These are phyloP conservation scores for Curvularia eragrostidis DNA, from an alignment of 2,329 filamentous ascomycete species.

Conservation along the genomic window DNA sequence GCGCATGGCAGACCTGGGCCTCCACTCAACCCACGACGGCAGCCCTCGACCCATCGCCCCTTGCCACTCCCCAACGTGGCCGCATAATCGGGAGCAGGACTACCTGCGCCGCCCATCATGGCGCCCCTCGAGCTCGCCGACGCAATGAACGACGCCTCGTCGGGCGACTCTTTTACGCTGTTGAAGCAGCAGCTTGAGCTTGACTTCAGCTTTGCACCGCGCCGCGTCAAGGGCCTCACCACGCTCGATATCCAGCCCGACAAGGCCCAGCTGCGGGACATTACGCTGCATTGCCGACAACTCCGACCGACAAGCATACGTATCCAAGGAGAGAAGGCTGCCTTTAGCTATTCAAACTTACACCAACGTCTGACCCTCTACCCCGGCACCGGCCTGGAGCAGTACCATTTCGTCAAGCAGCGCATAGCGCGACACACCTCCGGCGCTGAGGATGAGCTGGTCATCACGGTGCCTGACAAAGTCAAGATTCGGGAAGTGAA, in stretches of 20 bases:
- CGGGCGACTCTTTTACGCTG: conserved; percentile 60
- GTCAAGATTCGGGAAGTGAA: conserved; percentile 69
- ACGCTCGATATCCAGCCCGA: conserved; percentile 79
- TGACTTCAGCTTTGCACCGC: conserved; percentile 83
- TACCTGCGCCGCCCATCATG: conserved; percentile 39
- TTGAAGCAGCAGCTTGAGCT: conserved; percentile 87
- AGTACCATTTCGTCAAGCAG: conserved; percentile 77
- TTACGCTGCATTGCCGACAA: conserved; percentile 69
- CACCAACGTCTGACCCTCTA: conserved; percentile 71
- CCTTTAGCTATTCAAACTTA: conserved; percentile 64
- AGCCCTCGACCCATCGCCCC: conserved; percentile 4
- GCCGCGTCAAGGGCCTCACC: conserved; percentile 76
- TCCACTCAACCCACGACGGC: conserved; percentile 9
- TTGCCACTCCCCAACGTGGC: conserved; percentile 2
- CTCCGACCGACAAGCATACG: conserved; percentile 62
- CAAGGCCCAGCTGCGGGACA: conserved; percentile 60
- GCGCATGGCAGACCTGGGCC: conserved; percentile 13
- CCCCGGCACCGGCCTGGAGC: conserved; percentile 67
- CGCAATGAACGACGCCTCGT: conserved; percentile 38
- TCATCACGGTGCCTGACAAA: conserved; percentile 65
- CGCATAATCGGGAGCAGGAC: conserved; percentile 31
- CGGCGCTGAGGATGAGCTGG: conserved; percentile 63
- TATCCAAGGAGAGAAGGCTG: conserved; percentile 50
- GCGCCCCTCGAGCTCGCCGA: conserved; percentile 42
- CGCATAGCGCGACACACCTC: conserved; percentile 67